Percentiles rank a stretch among this genome's conserved stretches.
phyloP scores from a whole-genome alignment of 2,329 filamentous ascomycete species.

The Calonectria honghensis region DNA sequence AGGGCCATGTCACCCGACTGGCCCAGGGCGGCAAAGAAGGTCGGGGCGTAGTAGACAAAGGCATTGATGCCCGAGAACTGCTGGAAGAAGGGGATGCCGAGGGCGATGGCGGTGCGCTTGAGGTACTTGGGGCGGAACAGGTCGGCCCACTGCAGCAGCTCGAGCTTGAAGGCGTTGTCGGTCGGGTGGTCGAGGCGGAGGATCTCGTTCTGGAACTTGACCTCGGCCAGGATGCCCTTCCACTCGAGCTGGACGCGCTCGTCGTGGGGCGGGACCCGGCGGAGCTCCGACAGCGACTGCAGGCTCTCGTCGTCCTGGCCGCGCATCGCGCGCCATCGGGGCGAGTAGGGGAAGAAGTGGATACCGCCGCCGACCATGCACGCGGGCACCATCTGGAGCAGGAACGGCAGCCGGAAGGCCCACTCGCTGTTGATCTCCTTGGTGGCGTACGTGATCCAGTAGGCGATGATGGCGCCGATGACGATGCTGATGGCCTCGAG shows the following conservation, averaged over 20 bases:
- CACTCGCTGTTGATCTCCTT: conserved; percentile 63
- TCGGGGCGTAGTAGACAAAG: conserved; percentile 55
- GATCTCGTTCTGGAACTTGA: conserved; percentile 63
- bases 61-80: conserved; percentile 52
- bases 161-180: conserved; percentile 62
- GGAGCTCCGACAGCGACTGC: conserved; percentile 60
- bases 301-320: conserved; percentile 63
- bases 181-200: conserved; percentile 36
- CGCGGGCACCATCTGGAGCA: conserved; percentile 60
- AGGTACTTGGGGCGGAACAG: conserved; percentile 67
- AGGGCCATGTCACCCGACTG: conserved; percentile 55
- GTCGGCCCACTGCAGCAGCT: conserved; percentile 67
- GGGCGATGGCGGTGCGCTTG: conserved; percentile 59
- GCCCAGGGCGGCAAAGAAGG: conserved; percentile 54
- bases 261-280: conserved; percentile 64
- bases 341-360: conserved; percentile 66
- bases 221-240: conserved; percentile 70
- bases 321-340: conserved; percentile 65
- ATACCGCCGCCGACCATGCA: conserved; percentile 61
- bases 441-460: conserved; percentile 73
- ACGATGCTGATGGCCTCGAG: conserved; percentile 72
- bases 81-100: conserved; percentile 51
- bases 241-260: conserved; percentile 67
- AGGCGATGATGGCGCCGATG: conserved; percentile 71
- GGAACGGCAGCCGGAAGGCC: conserved; percentile 68